A percentile compares a stretch with the other conserved stretches of the same genome.
These are phyloP conservation scores for Lizonia empirigonia DNA, from an alignment of 2,329 filamentous ascomycete genomes.

Conservation along the genomic window DNA sequence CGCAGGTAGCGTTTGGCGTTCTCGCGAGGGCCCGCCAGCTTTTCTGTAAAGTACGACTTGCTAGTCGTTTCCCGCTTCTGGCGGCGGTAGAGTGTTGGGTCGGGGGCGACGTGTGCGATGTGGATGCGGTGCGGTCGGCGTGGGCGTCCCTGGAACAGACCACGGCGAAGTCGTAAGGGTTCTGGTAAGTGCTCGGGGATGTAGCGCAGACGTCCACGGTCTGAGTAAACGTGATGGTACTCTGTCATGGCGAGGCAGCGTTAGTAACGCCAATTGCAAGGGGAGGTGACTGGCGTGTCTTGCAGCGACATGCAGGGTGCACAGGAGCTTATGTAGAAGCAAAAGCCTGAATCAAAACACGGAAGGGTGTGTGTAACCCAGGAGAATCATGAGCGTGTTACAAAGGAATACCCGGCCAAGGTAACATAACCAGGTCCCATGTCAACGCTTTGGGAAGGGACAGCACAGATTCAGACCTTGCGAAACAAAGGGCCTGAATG, in stretches of 20 bases:
- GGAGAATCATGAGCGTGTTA: slow-evolving; percentile 39
- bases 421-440: slow-evolving; percentile 39
- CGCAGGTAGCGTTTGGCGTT: slow-evolving; percentile 58
- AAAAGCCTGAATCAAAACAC: slow-evolving; percentile 21
- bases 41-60: slow-evolving; percentile 49
- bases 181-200: slow-evolving; percentile 45
- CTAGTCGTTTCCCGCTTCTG: slow-evolving; percentile 40
- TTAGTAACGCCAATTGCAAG: slow-evolving; percentile 38
- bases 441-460: slow-evolving; percentile 42
- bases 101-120: slow-evolving; percentile 57
- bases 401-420: slow-evolving; percentile 43
- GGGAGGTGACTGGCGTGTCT: slow-evolving; percentile 13
- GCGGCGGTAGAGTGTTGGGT: slow-evolving; percentile 40
- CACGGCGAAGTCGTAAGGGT: slow-evolving; percentile 30
- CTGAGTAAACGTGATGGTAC: slow-evolving; percentile 45
- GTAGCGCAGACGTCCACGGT: slow-evolving; percentile 47
- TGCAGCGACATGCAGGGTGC: slow-evolving; percentile 23
- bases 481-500: slow-evolving; percentile 40
- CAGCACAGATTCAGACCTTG: slow-evolving; percentile 17
- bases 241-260: slow-evolving; percentile 47
- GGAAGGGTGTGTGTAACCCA: slow-evolving; percentile 35
- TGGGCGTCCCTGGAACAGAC: slow-evolving; percentile 57
- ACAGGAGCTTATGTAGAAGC: slow-evolving; percentile 29
- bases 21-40: slow-evolving; percentile 58
- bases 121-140: slow-evolving; percentile 63